These are phyloP conservation scores for Hypoxylon fuscum DNA, from an alignment of 495 filamentous ascomycete genomes.

Conservation along the genomic window DNA sequence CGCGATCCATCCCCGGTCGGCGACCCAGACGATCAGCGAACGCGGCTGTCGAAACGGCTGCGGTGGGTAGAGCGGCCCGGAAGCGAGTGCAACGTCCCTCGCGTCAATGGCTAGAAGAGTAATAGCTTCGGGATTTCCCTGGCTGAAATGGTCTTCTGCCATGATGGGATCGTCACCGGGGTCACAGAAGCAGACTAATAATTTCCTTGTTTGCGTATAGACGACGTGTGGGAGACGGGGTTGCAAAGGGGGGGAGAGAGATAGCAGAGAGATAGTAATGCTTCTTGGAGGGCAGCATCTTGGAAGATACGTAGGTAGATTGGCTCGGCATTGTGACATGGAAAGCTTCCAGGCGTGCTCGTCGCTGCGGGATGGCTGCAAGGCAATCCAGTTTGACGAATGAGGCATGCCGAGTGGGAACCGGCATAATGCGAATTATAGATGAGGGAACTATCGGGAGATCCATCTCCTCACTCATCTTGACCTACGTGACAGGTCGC, in stretches of 20 bases:
- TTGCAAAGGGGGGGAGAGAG: not conserved
- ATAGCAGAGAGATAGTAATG: no score
- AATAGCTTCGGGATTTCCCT: constrained; percentile 26
- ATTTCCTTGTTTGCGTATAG: constrained; percentile 16
- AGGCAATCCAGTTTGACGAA: constrained; percentile 27
- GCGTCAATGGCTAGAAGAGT: constrained; percentile 18
- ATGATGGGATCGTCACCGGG: not conserved
- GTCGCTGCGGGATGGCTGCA: constrained; percentile 35
- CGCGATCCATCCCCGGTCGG: constrained; percentile 37
- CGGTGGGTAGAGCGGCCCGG: constrained; percentile 40
- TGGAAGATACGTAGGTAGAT: constrained; percentile 21
- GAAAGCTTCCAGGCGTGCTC: constrained; percentile 26
- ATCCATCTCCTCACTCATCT: constrained; percentile 43
- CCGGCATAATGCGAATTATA: constrained; percentile 37
- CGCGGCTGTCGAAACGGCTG: constrained; percentile 40
- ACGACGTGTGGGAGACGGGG: not conserved
- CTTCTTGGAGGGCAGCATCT: constrained; percentile 8
- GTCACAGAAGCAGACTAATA: constrained; percentile 4
- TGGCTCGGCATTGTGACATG: constrained; percentile 33
- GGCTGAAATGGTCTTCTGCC: not conserved
- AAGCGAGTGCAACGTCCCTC: constrained; percentile 39
- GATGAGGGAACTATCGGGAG: constrained; percentile 41
- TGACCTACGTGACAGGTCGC: constrained; percentile 43
- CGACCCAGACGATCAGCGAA: constrained; percentile 39
- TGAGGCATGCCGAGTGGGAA: constrained; percentile 39